Percentiles rank a stretch among this genome's conserved stretches.
Conservation (phyloP, 169 alveolate genomes). For the Eimeria sp. region DNA sequence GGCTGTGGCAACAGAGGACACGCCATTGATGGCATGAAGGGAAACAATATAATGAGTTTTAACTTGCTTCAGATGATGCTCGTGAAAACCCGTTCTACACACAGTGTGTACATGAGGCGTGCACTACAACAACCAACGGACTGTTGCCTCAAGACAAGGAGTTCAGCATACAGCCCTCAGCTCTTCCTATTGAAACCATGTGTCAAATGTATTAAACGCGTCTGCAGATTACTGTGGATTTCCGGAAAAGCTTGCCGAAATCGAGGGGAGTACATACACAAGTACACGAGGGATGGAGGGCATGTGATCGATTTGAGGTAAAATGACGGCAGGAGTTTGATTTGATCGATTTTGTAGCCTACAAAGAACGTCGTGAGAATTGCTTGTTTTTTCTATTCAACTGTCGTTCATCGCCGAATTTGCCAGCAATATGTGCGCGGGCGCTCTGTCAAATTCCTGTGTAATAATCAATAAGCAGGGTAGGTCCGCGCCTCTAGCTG, state of each 20-base stretch:
- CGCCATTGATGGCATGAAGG: slow-evolving; percentile 18
- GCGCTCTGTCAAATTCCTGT: background rate
- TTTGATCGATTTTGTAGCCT: background rate
- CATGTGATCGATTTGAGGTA: background rate
- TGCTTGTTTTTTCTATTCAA: background rate
- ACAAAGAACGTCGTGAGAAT: background rate
- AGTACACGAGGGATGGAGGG: background rate
- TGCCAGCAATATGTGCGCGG: background rate
- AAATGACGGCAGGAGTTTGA: background rate
- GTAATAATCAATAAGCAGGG: too few relatives aligned
- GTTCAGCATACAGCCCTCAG: background rate
- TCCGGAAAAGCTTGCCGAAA: background rate
- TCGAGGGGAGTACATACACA: background rate
- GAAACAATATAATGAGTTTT: background rate
- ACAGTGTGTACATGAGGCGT: background rate
- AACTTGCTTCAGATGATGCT: background rate
- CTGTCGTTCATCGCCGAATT: background rate
- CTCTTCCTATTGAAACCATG: background rate
- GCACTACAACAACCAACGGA: background rate
- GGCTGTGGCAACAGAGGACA: slow-evolving; percentile 6
- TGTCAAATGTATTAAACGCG: background rate
- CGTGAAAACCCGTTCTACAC: background rate
- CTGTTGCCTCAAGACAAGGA: background rate
- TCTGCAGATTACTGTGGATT: background rate
- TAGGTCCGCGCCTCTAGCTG: too few relatives aligned